Evolutionary conservation across 31 red algal species (phyloP), one percentile per base, ranked within the genome.

Genomic region (Porphyra umbilicalis): DNA sequence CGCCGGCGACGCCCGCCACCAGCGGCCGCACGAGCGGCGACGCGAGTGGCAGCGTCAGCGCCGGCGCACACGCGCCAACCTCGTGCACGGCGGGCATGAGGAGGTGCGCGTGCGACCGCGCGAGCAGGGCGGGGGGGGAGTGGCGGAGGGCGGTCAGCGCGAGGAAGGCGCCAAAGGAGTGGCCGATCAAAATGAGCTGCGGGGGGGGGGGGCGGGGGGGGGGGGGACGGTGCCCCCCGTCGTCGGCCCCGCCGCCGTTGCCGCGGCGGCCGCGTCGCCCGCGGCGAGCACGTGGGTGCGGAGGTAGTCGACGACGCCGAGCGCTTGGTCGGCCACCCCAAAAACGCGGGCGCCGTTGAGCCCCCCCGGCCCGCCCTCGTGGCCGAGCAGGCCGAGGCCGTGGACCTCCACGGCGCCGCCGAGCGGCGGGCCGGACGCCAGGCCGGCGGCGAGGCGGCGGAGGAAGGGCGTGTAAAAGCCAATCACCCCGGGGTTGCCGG

Each of bases 401-500:
- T 94, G 91, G 7, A 94, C 31, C 10, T 78, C 80, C 2, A 46
- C 34, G 79, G 76, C 76, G 33, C 76, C 36, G 31, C 74, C 46
- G 32, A 86, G 81, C 35, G 76, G 32, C 46, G 86, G 91, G 25
- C 2, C 8, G 4, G 57, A 18, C 25, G 57, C 57, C 33, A 94
- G 35, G n/a, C 87, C 83, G 37, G 84, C 42, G 46, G 77, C 80
- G 30, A 89, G 39, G 42, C 71, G 76, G n/a, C 84, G 83, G 36
- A 94, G 40, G 38, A 89, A 77, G 25, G 86, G 91, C 35, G 83
- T 83, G 75, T 94, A 94, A 38, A 84, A 94, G 35, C 89, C 91
- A 38, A 94, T 94, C 37, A 94, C 83, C 25, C 91, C 86, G 9
- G 91, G 91, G 78, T 94, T 94, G 71, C 91, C 91, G 42, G 91